Conservation (phyloP, 2,329 filamentous ascomycete genomes). For the Talaromyces rugulosus region DNA sequence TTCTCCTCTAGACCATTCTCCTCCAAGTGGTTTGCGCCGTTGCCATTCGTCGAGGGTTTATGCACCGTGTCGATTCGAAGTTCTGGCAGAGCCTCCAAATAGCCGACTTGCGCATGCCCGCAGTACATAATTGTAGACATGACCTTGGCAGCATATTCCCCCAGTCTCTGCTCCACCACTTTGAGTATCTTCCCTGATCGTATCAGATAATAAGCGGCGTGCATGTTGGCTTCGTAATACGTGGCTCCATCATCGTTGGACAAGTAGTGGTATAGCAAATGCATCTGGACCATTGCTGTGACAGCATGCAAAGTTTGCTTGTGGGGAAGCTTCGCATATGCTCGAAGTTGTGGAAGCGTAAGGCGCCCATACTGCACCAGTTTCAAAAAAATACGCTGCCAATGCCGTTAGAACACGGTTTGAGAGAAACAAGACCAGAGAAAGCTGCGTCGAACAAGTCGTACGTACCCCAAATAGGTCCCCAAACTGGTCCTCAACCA, state of each 20-base stretch:
- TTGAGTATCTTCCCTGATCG: conserved; percentile 78
- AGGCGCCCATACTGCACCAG: conserved; percentile 77
- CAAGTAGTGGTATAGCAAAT: conserved; percentile 72
- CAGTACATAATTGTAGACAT: conserved; percentile 70
- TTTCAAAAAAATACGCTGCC: conserved; percentile 75
- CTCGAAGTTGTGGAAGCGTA: conserved; percentile 63
- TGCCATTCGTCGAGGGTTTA: conserved; percentile 18
- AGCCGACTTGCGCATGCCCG: conserved; percentile 63
- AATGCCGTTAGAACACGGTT: neutral
- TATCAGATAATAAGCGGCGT: conserved; percentile 75
- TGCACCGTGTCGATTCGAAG: conserved; percentile 21
- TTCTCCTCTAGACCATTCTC: neutral
- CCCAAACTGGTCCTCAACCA: conserved; percentile 85
- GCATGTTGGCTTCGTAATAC: conserved; percentile 78
- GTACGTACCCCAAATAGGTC: conserved; percentile 80
- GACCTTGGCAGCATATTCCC: conserved; percentile 67
- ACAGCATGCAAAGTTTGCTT: conserved; percentile 77
- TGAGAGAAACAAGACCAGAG: neutral
- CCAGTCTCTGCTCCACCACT: conserved; percentile 68
- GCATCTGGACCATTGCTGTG: conserved; percentile 81
- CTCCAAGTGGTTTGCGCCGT: conserved; percentile 14
- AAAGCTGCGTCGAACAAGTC: neutral
- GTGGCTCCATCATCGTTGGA: conserved; percentile 59
- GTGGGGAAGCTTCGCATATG: conserved; percentile 67
- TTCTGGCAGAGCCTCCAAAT: conserved; percentile 40